Conservation (phyloP, 495 filamentous ascomycete genomes). For the Lophiostoma macrostomum region DNA sequence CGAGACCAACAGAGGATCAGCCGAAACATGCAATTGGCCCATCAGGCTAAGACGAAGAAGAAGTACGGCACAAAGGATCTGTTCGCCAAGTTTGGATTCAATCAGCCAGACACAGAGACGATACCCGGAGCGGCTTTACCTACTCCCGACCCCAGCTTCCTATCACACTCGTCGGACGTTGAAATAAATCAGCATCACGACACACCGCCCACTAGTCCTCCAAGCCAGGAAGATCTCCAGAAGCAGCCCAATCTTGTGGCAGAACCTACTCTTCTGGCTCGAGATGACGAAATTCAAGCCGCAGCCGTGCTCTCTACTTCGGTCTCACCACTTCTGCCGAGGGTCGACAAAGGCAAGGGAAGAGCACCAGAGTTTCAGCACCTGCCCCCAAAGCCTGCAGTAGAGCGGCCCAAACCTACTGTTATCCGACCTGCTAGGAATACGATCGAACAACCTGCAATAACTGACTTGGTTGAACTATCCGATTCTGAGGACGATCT, state of each 20-base stretch:
- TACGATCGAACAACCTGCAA: slow-evolving; percentile 1
- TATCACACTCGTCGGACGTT: slow-evolving; percentile 43
- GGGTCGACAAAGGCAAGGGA: slow-evolving; percentile 51
- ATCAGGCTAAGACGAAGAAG: slow-evolving; percentile 86
- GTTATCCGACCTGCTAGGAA: not conserved
- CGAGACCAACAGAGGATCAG: slow-evolving; percentile 88
- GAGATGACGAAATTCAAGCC: not conserved
- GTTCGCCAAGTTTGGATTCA: slow-evolving; percentile 80
- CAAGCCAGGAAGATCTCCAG: slow-evolving; percentile 10
- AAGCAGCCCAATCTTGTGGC: not conserved
- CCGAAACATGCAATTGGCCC: slow-evolving; percentile 85
- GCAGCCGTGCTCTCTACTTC: not conserved
- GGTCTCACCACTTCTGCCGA: slow-evolving; percentile 30
- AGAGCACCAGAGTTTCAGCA: slow-evolving; percentile 29
- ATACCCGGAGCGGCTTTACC: slow-evolving; percentile 16
- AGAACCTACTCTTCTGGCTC: not conserved
- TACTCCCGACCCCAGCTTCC: slow-evolving; percentile 21
- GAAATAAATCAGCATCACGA: slow-evolving; percentile 46
- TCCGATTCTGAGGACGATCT: slow-evolving; percentile 67
- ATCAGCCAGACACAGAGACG: slow-evolving; percentile 39
- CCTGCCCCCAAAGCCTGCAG: slow-evolving; percentile 25
- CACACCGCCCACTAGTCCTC: slow-evolving; percentile 45
- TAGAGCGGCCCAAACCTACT: slow-evolving; percentile 41
- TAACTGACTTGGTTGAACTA: slow-evolving; percentile 20
- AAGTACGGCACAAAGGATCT: slow-evolving; percentile 83